Evolutionary conservation across 1,284 basidiomycete genomes (phyloP), one percentile per base, ranked within the genome.

Genomic region (Xerocomus amazonicus): DNA sequence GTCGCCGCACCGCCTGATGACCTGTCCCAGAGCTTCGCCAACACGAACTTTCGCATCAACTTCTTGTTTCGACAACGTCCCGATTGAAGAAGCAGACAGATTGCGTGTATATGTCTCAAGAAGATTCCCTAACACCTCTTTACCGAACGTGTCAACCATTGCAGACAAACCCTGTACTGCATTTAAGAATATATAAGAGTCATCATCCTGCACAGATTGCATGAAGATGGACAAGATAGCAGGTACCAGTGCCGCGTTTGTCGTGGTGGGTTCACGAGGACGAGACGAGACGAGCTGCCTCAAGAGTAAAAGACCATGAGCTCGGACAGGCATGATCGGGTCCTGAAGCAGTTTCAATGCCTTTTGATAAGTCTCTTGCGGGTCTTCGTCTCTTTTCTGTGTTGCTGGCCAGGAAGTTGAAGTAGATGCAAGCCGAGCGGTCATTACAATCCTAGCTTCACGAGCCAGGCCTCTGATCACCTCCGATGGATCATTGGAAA

Each of bases 101-200:
- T 79, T 77, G 35, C 71, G 69, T 5, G 75, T 66, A 61, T 93
- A 95, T 19, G 79, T 75, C 31, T 76, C 74, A 8, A 92, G 69
- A 28, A 96, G 72, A 3, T 75, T 73, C 49, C 73, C 73, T 13
- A 95, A 70, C 9, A 93, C 84, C 14, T 90, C 83, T 53, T 77
- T 79, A 1, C 92, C 92, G 50, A 85, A 83, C 2, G 76, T 75
- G 58, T 92, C 84, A 1, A 87, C 90, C 79, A 96, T 86, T 13
- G 80, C 84, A 5, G 86, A 80, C 2, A 99, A 74, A 0, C 94
- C 96, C 61, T 95, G 90, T 5, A 97, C 87, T 0, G 92, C 93
- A 62, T 95, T 95, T 49, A 98, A 73, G 66, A 94, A 98, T 51
- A 98, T 84, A 69, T 95, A 98, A 31, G 90, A 93, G 64, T 99